Evolutionary conservation across 768 basidiomycete species (phyloP).

Genomic region (Boletus insuetus): DNA sequence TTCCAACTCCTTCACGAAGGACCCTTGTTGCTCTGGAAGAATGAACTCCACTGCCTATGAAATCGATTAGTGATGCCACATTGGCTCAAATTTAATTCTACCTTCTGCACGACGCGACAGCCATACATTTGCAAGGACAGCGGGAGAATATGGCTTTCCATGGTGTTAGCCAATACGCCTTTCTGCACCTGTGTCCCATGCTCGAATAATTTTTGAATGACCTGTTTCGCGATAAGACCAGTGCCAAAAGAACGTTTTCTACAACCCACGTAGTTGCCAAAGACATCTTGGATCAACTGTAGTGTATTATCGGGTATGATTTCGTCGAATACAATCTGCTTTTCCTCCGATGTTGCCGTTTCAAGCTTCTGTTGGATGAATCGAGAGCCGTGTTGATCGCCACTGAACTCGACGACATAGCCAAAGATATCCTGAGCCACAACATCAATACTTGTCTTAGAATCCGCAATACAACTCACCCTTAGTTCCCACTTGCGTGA

Average conservation of each 20-base stretch:
- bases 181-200: constrained; percentile 77
- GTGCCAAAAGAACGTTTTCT: neutral
- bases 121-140: constrained; percentile 93
- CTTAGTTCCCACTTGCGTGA: constrained; percentile 76
- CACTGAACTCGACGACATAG: constrained; percentile 85
- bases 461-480: constrained; percentile 41
- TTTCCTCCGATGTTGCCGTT: constrained; percentile 72
- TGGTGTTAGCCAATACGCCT: constrained; percentile 59
- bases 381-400: constrained; percentile 96
- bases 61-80: constrained; percentile 3
- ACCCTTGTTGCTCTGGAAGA: constrained; percentile 70
- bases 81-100: constrained; percentile 24
- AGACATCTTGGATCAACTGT: constrained; percentile 85
- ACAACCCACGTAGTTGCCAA: constrained; percentile 86
- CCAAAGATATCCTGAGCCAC: constrained; percentile 74
- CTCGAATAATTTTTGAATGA: constrained; percentile 92
- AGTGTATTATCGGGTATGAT: constrained; percentile 75
- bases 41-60: constrained; percentile 80
- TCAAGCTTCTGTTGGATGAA: constrained; percentile 92
- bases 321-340: constrained; percentile 79
- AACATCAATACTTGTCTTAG: constrained; percentile 1
- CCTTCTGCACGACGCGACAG: constrained; percentile 94
- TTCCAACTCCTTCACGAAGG: constrained; percentile 77
- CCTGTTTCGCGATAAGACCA: constrained; percentile 43
- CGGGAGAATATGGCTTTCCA: constrained; percentile 75